Percentiles rank a stretch among this genome's conserved stretches.
Evolutionary conservation across 2,329 filamentous ascomycete genomes (phyloP).

Genomic region (Monosporascus sp.): DNA sequence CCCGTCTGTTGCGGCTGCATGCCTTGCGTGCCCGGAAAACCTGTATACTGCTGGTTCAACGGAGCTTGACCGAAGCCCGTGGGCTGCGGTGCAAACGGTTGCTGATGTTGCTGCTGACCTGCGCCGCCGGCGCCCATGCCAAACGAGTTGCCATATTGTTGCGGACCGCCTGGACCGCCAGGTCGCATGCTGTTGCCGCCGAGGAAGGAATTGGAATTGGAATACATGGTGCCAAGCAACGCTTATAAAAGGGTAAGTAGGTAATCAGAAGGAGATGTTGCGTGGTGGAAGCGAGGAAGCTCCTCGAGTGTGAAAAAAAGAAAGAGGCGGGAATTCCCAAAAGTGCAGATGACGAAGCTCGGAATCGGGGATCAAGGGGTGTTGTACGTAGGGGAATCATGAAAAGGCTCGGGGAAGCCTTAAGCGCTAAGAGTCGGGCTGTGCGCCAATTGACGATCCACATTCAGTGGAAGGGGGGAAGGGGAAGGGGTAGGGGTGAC

Average conservation of each 20-base stretch:
- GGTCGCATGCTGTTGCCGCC: constrained; percentile 73
- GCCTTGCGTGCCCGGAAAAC: constrained; percentile 51
- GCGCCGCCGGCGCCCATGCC: constrained; percentile 31
- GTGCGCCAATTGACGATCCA: no score
- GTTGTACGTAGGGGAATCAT: neutral
- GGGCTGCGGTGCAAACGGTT: constrained; percentile 52
- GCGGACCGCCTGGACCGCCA: constrained; percentile 37
- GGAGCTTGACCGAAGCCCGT: constrained; percentile 55
- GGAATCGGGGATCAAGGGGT: neutral
- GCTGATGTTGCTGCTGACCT: constrained; percentile 37
- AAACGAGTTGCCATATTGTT: constrained; percentile 51
- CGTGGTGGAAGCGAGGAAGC: constrained; percentile 17
- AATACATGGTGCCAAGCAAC: constrained; percentile 63
- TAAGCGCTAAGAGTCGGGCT: no score
- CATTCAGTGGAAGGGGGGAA: no score
- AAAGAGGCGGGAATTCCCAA: neutral
- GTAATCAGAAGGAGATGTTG: constrained; percentile 5
- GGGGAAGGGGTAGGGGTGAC: no score
- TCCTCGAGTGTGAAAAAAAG: constrained; percentile 14
- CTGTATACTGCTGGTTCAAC: constrained; percentile 55
- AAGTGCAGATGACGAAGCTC: constrained; percentile 4
- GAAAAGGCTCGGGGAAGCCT: neutral
- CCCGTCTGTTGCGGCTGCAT: constrained; percentile 31
- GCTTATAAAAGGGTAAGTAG: constrained; percentile 6
- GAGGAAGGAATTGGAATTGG: constrained; percentile 79